Evolutionary conservation across 1,284 basidiomycete genomes (phyloP).

Genomic region (Ganoderma sinense): DNA sequence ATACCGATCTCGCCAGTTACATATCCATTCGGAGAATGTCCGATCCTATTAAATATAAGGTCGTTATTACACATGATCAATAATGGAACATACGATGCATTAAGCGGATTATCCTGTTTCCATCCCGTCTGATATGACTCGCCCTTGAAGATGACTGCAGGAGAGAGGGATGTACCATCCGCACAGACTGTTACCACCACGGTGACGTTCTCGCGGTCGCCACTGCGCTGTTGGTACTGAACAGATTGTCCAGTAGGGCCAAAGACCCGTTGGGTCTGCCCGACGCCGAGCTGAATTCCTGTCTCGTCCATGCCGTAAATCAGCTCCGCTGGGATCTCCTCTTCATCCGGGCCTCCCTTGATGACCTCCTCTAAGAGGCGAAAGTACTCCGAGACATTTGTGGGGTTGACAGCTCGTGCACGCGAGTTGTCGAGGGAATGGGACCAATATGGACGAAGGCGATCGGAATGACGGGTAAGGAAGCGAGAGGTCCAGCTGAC

Average conservation of each 20-base stretch:
- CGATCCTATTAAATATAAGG: no score
- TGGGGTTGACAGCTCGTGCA: background rate
- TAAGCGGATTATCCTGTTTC: background rate
- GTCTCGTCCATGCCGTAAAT: constrained; percentile 9
- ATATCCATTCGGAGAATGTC: background rate
- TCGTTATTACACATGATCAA: background rate
- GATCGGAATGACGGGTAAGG: background rate
- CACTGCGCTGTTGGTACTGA: constrained; percentile 43
- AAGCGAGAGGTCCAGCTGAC: no score
- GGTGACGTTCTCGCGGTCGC: constrained; percentile 46
- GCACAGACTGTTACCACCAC: constrained; percentile 48
- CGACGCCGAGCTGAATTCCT: background rate
- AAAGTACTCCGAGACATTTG: background rate
- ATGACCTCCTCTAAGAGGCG: background rate
- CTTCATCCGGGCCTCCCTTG: background rate
- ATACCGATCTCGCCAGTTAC: background rate
- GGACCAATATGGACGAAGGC: background rate
- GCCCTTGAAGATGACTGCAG: background rate
- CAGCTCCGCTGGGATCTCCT: background rate
- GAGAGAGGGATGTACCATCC: constrained; percentile 36
- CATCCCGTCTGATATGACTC: background rate
- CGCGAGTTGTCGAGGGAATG: background rate
- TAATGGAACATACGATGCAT: background rate
- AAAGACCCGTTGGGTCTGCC: no score
- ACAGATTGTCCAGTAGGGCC: background rate